Percentiles rank a stretch among this genome's conserved stretches.
phyloP scores from a whole-genome alignment of 1,284 basidiomycete species.

The Ganoderma sp. region DNA sequence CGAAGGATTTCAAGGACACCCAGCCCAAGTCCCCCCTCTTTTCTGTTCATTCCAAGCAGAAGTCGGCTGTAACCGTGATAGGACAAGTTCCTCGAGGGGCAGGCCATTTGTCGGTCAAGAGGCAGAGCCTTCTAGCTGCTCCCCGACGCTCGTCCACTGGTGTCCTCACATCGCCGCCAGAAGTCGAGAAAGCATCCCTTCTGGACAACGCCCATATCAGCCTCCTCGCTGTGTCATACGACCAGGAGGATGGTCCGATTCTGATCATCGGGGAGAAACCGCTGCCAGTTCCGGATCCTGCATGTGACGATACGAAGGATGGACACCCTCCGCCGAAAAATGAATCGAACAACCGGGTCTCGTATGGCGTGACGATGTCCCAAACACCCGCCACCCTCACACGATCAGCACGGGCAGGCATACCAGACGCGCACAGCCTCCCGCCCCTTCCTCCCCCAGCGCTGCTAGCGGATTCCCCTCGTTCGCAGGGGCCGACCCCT shows the following conservation, averaged over 20 bases:
- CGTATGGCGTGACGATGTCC: neutral
- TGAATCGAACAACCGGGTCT: neutral
- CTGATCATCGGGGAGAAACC: conserved; percentile 16
- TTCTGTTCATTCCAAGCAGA: neutral
- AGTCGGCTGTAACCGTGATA: neutral
- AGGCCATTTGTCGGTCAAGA: conserved; percentile 11
- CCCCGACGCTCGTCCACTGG: neutral
- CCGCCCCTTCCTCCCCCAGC: neutral
- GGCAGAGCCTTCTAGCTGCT: neutral
- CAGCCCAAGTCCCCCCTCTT: conserved; percentile 1
- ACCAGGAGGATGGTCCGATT: conserved; percentile 4
- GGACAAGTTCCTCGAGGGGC: neutral
- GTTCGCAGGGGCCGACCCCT: neutral
- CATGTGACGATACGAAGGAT: neutral
- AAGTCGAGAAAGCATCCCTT: neutral
- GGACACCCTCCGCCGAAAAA: neutral
- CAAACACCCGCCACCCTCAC: conserved; percentile 6
- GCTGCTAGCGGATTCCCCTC: neutral
- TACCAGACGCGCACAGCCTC: conserved; percentile 13
- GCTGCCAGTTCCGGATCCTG: conserved; percentile 13
- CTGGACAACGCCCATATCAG: neutral
- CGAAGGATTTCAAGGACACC: conserved; percentile 4
- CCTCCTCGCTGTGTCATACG: neutral
- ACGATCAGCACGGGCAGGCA: conserved; percentile 10
- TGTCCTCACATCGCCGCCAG: neutral